Evolutionary conservation across 257 asterid genomes (phyloP).

Genomic region (Knoxia roxburghii): DNA sequence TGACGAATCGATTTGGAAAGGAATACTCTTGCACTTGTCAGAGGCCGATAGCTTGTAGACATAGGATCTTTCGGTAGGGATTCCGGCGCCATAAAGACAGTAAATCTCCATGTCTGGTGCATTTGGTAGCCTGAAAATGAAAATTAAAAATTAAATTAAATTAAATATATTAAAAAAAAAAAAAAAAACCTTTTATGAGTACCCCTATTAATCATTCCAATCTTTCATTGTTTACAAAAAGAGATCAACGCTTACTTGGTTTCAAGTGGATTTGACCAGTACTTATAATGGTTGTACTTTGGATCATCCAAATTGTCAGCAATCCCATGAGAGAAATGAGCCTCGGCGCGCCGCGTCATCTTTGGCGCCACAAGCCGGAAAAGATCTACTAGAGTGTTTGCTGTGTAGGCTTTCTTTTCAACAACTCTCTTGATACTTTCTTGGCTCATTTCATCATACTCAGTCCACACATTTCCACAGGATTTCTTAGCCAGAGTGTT

Average conservation of each 20-base stretch:
- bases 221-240: neutral
- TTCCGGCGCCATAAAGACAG: constrained; percentile 75
- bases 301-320: constrained; percentile 77
- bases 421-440: constrained; percentile 44
- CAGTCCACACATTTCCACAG: constrained; percentile 69
- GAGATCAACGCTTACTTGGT: constrained; percentile 44
- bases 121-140: constrained; percentile 58
- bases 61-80: constrained; percentile 81
- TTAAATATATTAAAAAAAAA: neutral
- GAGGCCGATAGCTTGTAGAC: constrained; percentile 63
- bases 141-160: neutral
- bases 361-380: constrained; percentile 73
- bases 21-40: constrained; percentile 59
- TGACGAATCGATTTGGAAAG: constrained; percentile 74
- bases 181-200: neutral
- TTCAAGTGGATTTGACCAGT: constrained; percentile 97
- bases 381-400: constrained; percentile 50
- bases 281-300: constrained; percentile 66
- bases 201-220: no score
- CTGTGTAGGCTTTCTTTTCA: constrained; percentile 57
- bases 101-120: constrained; percentile 89
- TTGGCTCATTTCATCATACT: constrained; percentile 57
- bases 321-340: constrained; percentile 87
- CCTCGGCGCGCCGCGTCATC: constrained; percentile 75
- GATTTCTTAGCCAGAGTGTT: constrained; percentile 27